Percentiles rank a stretch among this genome's conserved stretches.
Evolutionary conservation across 2,329 filamentous ascomycete genomes (phyloP).

Genomic region (Phyllosticta citrichinensis): DNA sequence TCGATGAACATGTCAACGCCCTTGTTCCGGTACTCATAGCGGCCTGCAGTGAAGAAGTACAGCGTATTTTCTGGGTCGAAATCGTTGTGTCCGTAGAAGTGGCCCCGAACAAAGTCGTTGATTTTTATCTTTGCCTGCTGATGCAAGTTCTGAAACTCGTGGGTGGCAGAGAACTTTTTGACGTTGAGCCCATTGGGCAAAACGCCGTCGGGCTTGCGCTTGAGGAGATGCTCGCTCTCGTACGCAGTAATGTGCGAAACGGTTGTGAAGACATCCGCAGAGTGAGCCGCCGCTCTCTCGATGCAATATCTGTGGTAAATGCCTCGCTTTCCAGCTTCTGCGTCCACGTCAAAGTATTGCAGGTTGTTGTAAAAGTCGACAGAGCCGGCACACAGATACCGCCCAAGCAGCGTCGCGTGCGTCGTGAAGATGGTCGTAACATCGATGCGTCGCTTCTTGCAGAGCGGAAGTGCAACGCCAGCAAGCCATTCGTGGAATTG

Average conservation of each 20-base stretch:
- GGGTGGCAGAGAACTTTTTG: conserved; percentile 95
- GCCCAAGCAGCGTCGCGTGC: conserved; percentile 86
- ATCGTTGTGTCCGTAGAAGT: conserved; percentile 97
- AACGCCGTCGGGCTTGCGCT: conserved; percentile 94
- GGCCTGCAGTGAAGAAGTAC: conserved; percentile 93
- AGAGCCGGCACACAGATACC: conserved; percentile 92
- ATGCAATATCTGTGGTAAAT: conserved; percentile 99
- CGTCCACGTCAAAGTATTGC: conserved; percentile 91
- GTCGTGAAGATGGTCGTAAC: conserved; percentile 98
- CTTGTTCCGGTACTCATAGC: conserved; percentile 97
- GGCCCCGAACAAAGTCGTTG: conserved; percentile 92
- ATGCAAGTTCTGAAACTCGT: conserved; percentile 98
- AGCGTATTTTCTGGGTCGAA: conserved; percentile 95
- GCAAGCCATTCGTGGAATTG: conserved; percentile 99
- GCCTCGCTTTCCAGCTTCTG: conserved; percentile 92
- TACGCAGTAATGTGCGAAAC: conserved; percentile 98
- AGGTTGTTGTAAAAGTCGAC: conserved; percentile 99
- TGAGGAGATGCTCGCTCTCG: conserved; percentile 93
- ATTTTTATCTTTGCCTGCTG: conserved; percentile 97
- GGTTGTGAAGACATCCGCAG: conserved; percentile 94
- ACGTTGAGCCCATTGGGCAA: conserved; percentile 95
- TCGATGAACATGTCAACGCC: conserved; percentile 99
- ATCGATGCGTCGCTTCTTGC: conserved; percentile 90
- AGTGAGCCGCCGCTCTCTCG: conserved; percentile 83
- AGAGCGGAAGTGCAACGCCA: conserved; percentile 82